Evolutionary conservation across 2,329 filamentous ascomycete genomes (phyloP).

Genomic region (Epichloe scottii): DNA sequence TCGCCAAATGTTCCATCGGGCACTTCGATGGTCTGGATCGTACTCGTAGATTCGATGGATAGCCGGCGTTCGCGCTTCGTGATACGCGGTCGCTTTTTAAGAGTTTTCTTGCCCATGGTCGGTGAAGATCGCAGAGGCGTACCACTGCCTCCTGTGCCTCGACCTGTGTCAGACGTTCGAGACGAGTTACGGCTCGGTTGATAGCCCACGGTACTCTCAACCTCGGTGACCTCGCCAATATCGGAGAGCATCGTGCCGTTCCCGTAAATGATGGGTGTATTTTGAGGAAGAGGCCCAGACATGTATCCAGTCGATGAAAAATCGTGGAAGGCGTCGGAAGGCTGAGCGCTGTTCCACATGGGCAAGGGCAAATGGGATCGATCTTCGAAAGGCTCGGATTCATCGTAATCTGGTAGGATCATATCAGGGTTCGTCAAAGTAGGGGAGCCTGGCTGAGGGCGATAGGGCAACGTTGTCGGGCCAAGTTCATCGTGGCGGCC

Average conservation of each 20-base stretch:
- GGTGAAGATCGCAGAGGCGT: conserved; percentile 30
- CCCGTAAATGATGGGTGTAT: conserved; percentile 55
- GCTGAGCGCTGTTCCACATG: conserved; percentile 38
- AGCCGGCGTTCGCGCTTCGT: conserved; percentile 35
- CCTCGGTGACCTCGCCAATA: conserved; percentile 45
- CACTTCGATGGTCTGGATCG: conserved; percentile 39
- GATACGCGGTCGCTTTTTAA: conserved; percentile 33
- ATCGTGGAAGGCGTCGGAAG: conserved; percentile 27
- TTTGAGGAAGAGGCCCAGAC: conserved; percentile 35
- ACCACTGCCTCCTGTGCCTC: conserved; percentile 20
- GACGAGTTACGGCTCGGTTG: conserved; percentile 26
- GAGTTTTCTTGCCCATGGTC: conserved; percentile 27
- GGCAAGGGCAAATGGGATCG: conserved; percentile 37
- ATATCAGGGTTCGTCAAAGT: conserved; percentile 89
- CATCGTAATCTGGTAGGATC: conserved; percentile 71
- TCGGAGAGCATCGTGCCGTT: conserved; percentile 59
- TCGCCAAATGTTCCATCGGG: conserved; percentile 40
- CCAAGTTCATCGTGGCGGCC: conserved; percentile 17
- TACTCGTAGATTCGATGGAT: conserved; percentile 50
- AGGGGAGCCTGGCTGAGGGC: conserved; percentile 55
- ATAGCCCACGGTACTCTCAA: conserved; percentile 35
- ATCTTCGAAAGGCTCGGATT: conserved; percentile 39
- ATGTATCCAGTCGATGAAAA: conserved; percentile 26
- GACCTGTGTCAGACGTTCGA: conserved; percentile 16
- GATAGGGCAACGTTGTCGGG: conserved; percentile 23